These are phyloP conservation scores for Solanum paucissectum DNA, from an alignment of 257 asterid genomes.

Conservation along the genomic window DNA sequence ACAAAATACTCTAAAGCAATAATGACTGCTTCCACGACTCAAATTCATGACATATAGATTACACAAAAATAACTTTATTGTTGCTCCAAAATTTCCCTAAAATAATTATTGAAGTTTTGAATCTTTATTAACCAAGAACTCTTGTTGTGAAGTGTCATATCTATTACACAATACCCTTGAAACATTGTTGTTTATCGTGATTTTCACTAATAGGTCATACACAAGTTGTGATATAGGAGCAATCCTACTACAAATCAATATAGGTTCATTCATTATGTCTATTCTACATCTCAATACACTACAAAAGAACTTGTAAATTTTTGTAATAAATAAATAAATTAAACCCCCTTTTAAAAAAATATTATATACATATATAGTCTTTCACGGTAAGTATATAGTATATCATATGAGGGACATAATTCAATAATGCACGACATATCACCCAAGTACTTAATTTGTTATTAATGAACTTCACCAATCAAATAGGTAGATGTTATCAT, in stretches of 20 bases:
- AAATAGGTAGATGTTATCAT: not conserved
- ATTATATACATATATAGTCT: not conserved
- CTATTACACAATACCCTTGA: not conserved
- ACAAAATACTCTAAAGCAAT: not conserved
- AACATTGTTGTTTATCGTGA: not conserved
- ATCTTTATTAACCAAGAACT: not conserved
- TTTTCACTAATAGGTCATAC: not conserved
- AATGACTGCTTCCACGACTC: rapidly evolving
- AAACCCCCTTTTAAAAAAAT: not conserved
- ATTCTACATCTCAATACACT: not conserved
- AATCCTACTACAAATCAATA: not conserved
- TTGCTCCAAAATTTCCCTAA: rapidly evolving
- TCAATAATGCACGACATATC: not conserved
- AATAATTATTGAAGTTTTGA: not conserved
- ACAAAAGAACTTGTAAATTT: no score
- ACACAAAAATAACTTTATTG: not conserved
- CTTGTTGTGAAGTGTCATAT: not conserved
- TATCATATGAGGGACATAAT: no score
- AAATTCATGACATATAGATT: rapidly evolving
- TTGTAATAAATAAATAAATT: no score
- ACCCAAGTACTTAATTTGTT: not conserved
- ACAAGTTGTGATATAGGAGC: not conserved
- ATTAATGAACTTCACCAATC: not conserved
- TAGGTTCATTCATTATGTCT: not conserved
- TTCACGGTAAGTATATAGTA: no score